Evolutionary conservation across 2,329 filamentous ascomycete species (phyloP).

Genomic region (Cercospora sesami): DNA sequence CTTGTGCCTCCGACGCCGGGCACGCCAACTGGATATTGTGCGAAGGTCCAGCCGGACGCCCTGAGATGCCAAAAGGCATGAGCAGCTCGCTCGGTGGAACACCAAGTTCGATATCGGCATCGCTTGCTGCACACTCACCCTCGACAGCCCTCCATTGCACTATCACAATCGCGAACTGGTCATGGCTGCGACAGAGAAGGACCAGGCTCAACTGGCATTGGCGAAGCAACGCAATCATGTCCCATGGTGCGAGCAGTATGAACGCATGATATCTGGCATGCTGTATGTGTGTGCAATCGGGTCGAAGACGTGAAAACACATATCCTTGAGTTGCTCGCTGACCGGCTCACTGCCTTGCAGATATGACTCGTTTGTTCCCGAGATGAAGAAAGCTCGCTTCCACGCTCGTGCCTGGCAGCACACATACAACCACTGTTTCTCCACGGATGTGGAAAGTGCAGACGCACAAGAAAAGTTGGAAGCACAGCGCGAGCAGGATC

Average conservation of each 20-base stretch:
- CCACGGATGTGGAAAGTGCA: constrained; percentile 28
- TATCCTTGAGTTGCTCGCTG: too few species aligned
- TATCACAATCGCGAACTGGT: too few species aligned
- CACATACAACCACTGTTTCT: constrained; percentile 60
- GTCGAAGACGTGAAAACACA: too few species aligned
- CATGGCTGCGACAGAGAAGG: constrained; percentile 39
- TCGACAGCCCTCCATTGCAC: too few species aligned
- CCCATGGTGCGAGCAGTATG: constrained; percentile 61
- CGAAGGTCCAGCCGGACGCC: too few species aligned
- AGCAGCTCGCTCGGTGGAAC: too few species aligned
- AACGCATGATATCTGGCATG: constrained; percentile 65
- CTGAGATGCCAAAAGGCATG: too few species aligned
- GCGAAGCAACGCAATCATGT: constrained; percentile 53
- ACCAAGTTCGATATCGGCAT: too few species aligned
- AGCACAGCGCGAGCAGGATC: constrained; percentile 6
- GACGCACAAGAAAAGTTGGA: constrained; percentile 9
- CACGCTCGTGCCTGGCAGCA: constrained; percentile 57
- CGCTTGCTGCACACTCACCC: too few species aligned
- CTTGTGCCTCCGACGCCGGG: too few species aligned
- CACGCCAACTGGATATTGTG: too few species aligned
- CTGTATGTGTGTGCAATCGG: constrained; percentile 41
- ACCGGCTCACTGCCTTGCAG: neutral
- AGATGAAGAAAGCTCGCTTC: constrained; percentile 54
- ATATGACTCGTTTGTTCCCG: constrained; percentile 51
- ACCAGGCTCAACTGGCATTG: constrained; percentile 46